Evolutionary conservation across 2,329 filamentous ascomycete genomes (phyloP), one percentile per base, ranked within the genome.

Genomic region (Calonectria leucothoes): DNA sequence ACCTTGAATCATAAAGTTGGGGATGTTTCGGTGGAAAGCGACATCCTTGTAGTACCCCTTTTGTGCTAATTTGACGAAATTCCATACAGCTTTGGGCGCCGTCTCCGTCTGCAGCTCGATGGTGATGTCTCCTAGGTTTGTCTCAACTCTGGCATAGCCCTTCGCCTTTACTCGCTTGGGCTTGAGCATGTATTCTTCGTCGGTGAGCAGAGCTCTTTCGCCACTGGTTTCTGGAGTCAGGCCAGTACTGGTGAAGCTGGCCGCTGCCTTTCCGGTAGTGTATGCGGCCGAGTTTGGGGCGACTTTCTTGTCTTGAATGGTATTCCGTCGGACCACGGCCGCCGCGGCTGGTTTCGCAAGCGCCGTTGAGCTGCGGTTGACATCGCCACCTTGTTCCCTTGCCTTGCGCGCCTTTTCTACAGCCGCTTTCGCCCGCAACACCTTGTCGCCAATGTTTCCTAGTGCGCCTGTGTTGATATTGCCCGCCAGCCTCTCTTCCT

Each of bases 1-100:
- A 52, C 96, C 96, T 83, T 99, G 97, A 48, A 99, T 94, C 97
- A 99, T 99, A 83, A 99, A 99, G 79, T 94, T 95, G 71, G 93
- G 93, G 79, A 99, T 98, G 83, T 97, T 98, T 75, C 97, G 92
- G 84, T 99, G 97, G 82, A 99, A 99, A 15, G 90, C 84, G 2
- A 98, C 93, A 76, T 91, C 91, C 66, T 91, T 92, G 86, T 98
- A 99, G 85, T 98, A 98, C 0, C 96, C 96, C 77, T 94, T 94
- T 81, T 98, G 94, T 1, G 95, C 92, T 6, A 99, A 87, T 70
- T 94, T 93, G 66, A 98, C 91, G 81, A 99, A 99, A 84, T 99
- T 99, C 95, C 96, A 99, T 2, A 98, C 97, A 0, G 97, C 95
- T 79, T 94, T 94, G 1, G 97, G 97, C 3, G 97, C 96, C 69